phyloP scores from a whole-genome alignment of 768 basidiomycete species.

The Kwoniella sp. region DNA sequence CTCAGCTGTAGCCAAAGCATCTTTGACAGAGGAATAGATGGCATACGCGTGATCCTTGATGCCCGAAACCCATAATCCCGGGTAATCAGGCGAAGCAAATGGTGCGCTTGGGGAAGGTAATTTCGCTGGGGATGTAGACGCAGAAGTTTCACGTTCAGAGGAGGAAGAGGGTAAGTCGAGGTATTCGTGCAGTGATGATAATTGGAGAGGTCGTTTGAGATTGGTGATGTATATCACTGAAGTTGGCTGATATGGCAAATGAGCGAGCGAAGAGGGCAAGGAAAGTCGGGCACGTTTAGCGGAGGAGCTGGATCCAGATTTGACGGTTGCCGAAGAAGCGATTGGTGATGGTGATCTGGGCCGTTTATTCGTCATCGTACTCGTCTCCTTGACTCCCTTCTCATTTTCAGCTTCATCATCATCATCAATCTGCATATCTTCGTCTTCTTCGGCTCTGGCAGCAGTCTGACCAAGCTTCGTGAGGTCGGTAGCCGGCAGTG shows the following conservation, averaged over 20 bases:
- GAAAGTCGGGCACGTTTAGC: conserved; percentile 20
- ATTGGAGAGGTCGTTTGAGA: conserved; percentile 50
- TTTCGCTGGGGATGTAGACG: conserved; percentile 8
- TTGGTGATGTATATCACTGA: conserved; percentile 51
- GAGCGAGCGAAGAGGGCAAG: conserved; percentile 41
- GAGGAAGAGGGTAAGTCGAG: conserved; percentile 17
- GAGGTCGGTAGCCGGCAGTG: conserved; percentile 1
- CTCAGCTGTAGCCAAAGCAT: conserved; percentile 36
- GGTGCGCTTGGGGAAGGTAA: conserved; percentile 31
- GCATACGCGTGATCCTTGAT: conserved; percentile 50
- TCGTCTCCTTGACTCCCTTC: neutral
- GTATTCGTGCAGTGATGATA: conserved; percentile 40
- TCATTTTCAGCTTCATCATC: conserved; percentile 17
- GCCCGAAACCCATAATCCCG: conserved; percentile 45
- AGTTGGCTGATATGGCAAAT: conserved; percentile 51
- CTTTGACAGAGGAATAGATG: conserved; percentile 24
- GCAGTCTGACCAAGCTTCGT: conserved; percentile 1
- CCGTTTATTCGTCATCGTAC: conserved; percentile 17
- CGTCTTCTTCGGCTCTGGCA: conserved; percentile 13
- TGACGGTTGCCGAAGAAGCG: neutral
- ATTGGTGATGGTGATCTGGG: conserved; percentile 14
- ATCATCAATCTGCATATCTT: conserved; percentile 16
- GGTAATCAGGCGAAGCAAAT: conserved; percentile 32
- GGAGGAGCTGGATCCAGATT: neutral
- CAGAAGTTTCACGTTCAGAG: too few relatives aligned